A percentile compares a stretch with the other conserved stretches of the same genome.
These are phyloP conservation scores for Limonium bicolor DNA, from an alignment of 148 eudicot genomes.

Conservation along the genomic window DNA sequence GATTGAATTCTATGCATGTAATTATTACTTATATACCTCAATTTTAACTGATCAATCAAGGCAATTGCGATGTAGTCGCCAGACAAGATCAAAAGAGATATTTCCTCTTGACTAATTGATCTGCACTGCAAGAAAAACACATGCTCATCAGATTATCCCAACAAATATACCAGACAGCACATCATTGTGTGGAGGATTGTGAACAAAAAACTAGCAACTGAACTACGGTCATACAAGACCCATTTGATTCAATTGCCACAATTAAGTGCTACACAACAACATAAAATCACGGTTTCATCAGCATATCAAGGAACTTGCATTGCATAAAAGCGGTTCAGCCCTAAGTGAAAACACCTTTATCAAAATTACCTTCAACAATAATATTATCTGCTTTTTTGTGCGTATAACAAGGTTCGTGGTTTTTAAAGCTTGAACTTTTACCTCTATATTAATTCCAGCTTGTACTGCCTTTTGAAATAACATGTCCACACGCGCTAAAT, in stretches of 20 bases:
- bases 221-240: too few relatives aligned
- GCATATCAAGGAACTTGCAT: too few relatives aligned
- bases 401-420: neutral
- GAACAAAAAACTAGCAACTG: too few relatives aligned
- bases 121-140: conserved; percentile 69
- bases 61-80: conserved; percentile 81
- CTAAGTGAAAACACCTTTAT: too few relatives aligned
- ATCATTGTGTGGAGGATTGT: too few relatives aligned
- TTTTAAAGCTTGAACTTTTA: conserved; percentile 12
- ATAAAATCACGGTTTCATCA: too few relatives aligned
- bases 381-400: too few relatives aligned
- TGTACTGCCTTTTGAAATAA: conserved; percentile 61
- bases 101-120: conserved; percentile 62
- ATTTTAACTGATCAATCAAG: conserved; percentile 75
- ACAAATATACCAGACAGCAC: too few relatives aligned
- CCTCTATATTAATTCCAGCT: conserved; percentile 82
- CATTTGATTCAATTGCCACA: too few relatives aligned
- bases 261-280: too few relatives aligned
- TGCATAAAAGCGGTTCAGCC: too few relatives aligned
- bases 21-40: conserved; percentile 30
- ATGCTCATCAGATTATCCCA: conserved; percentile 13
- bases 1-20: neutral
- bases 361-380: too few relatives aligned
- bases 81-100: conserved; percentile 61
- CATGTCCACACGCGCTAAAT: conserved; percentile 61